phyloP scores from a whole-genome alignment of 768 basidiomycete species.

The Boletus pseudo-olivaceus region DNA sequence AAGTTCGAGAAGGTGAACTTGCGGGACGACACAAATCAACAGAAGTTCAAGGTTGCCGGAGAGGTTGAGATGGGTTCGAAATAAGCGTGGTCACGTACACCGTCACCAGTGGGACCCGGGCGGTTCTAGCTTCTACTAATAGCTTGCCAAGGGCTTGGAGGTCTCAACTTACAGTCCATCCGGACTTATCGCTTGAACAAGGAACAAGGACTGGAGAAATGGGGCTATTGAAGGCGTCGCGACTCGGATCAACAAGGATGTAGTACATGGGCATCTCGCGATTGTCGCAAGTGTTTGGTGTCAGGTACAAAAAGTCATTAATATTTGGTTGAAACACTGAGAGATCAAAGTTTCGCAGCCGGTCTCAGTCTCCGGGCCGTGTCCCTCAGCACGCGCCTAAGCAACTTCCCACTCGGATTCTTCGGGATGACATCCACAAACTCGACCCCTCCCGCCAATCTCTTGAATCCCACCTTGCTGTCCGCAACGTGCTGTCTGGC shows the following conservation, averaged over 20 bases:
- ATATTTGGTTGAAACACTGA: neutral
- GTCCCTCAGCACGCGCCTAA: constrained; percentile 53
- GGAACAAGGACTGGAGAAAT: too few relatives aligned
- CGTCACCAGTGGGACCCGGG: neutral
- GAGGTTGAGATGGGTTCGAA: neutral
- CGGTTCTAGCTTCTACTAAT: neutral
- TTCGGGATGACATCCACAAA: constrained; percentile 63
- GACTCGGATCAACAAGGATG: neutral
- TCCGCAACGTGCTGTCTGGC: constrained; percentile 53
- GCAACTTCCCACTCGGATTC: constrained; percentile 69
- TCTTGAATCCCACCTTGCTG: constrained; percentile 58
- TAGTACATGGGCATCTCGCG: neutral
- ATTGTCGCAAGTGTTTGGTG: neutral
- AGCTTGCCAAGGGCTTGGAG: neutral
- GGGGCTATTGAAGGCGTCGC: too few relatives aligned
- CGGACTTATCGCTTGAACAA: too few relatives aligned
- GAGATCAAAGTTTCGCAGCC: constrained; percentile 28
- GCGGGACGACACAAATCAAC: neutral
- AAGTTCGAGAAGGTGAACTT: neutral
- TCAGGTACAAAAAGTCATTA: neutral
- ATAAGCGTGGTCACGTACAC: neutral
- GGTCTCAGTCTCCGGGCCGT: constrained; percentile 34
- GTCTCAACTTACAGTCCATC: neutral
- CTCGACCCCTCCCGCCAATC: constrained; percentile 57
- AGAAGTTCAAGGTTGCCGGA: neutral